These are phyloP conservation scores for Hypoxylon sp. DNA, from an alignment of 2,329 filamentous ascomycete genomes.

Conservation along the genomic window DNA sequence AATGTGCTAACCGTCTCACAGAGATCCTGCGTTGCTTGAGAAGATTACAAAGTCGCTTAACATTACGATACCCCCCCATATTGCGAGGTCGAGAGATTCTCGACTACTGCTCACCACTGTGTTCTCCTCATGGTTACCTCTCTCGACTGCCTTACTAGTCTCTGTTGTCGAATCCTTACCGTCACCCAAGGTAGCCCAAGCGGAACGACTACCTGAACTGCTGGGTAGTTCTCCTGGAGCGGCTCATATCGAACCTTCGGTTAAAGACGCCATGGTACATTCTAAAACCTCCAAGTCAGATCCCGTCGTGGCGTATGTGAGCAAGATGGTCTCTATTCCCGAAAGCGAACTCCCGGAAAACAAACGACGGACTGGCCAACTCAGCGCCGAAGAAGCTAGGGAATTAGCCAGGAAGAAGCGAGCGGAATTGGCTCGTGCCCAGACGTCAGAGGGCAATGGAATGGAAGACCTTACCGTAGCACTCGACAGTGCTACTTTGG, in stretches of 20 bases:
- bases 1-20: conserved; percentile 47
- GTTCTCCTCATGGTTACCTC: conserved; percentile 87
- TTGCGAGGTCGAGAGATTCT: conserved; percentile 84
- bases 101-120: conserved; percentile 84
- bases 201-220: conserved; percentile 78
- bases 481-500: conserved; percentile 67
- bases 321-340: conserved; percentile 96
- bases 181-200: conserved; percentile 81
- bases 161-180: conserved; percentile 94
- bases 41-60: conserved; percentile 94
- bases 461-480: conserved; percentile 66
- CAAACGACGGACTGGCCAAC: conserved; percentile 72
- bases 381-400: conserved; percentile 88
- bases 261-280: conserved; percentile 82
- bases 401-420: conserved; percentile 88
- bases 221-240: conserved; percentile 82
- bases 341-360: conserved; percentile 92
- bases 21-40: conserved; percentile 80
- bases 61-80: conserved; percentile 83
- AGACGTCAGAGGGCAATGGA: conserved; percentile 64
- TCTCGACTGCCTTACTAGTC: conserved; percentile 91
- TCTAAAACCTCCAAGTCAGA: conserved; percentile 76
- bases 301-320: conserved; percentile 92
- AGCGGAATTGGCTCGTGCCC: conserved; percentile 83
- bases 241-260: conserved; percentile 69